Evolutionary conservation across 306 rosid genomes (phyloP), one percentile per base, ranked within the genome.

Genomic region (Spatholobus suberectus): DNA sequence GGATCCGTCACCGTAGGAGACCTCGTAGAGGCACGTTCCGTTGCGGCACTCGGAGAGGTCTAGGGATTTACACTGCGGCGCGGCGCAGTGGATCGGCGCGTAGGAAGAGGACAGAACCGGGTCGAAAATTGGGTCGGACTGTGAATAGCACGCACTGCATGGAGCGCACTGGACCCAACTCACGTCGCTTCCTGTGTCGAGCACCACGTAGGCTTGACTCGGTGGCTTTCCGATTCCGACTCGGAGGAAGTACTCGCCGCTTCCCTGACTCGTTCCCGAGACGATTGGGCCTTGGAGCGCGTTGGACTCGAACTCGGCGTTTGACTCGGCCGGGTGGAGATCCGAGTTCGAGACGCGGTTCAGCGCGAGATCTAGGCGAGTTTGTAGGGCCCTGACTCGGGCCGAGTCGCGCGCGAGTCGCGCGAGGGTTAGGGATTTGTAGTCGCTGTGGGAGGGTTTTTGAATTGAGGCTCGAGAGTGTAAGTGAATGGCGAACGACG

Each of bases 151-250:
- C 2, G 90, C 92, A 15, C 97, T 91, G 79, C 99, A 95, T 1
- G 99, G 99, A 4, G 95, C 90, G 73, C 99, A 95, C 62, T 95
- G 98, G 4, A 92, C 88, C 98, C 99, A 93, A 88, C 88, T 95
- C n/a, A 95, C 92, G 82, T 95, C 99, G n/a, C 98, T 93, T 0
- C 99, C 99, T 0, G 98, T 95, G 84, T 95, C 99, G n/a, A 93
- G 88, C 1, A 93, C 98, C 84, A 95, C 75, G 81, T 93, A 95
- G 1, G 82, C 89, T 26, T 72, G 88, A 76, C 80, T 90, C 80
- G 96, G 84, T 20, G 98, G 99, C 5, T 82, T 83, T 3, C 99
- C 99, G 84, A 95, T 92, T 77, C 94, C 97, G 68, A 95, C 81
- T 46, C 97, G 87, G 70, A 92, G 84, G 91, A 95, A 95, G 84